phyloP scores from a whole-genome alignment of 805 yeast species.

The Yarrowia deformans region DNA sequence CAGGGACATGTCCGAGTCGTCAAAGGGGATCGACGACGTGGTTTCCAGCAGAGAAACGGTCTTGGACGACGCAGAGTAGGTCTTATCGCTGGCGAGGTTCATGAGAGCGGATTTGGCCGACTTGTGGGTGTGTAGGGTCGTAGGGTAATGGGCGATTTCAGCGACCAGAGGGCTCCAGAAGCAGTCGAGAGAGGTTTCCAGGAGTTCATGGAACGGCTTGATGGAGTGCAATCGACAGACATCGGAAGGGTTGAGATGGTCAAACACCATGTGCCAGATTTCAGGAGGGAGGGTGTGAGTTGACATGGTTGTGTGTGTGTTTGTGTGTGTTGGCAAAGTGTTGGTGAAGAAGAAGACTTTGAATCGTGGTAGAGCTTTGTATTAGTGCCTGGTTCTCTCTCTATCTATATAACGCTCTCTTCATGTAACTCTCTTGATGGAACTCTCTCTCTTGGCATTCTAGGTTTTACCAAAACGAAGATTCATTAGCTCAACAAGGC shows the following conservation, averaged over 20 bases:
- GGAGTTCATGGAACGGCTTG: conserved; percentile 20
- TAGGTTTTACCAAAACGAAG: not conserved
- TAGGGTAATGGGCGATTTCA: conserved; percentile 9
- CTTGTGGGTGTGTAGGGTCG: conserved; percentile 11
- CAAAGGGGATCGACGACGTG: not conserved
- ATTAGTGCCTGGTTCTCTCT: not conserved
- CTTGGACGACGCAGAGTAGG: not conserved
- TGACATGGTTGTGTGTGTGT: not conserved
- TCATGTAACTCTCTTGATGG: too few relatives aligned
- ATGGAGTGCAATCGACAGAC: conserved; percentile 13
- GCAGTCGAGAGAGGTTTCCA: not conserved
- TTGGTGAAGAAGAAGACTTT: too few relatives aligned
- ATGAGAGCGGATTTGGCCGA: not conserved
- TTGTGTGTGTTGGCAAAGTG: too few relatives aligned
- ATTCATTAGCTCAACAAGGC: conserved; percentile 7
- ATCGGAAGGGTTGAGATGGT: conserved; percentile 2
- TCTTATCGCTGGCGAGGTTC: not conserved
- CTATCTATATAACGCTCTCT: not conserved
- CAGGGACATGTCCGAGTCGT: conserved; percentile 14
- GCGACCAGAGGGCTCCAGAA: conserved; percentile 10
- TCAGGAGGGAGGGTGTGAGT: conserved; percentile 3
- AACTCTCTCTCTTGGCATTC: too few relatives aligned
- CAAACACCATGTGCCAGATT: conserved; percentile 26
- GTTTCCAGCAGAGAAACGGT: not conserved
- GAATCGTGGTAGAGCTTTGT: too few relatives aligned